Evolutionary conservation across 176 grass and related monocot genomes (phyloP).

Genomic region (Aegilops bicornis): DNA sequence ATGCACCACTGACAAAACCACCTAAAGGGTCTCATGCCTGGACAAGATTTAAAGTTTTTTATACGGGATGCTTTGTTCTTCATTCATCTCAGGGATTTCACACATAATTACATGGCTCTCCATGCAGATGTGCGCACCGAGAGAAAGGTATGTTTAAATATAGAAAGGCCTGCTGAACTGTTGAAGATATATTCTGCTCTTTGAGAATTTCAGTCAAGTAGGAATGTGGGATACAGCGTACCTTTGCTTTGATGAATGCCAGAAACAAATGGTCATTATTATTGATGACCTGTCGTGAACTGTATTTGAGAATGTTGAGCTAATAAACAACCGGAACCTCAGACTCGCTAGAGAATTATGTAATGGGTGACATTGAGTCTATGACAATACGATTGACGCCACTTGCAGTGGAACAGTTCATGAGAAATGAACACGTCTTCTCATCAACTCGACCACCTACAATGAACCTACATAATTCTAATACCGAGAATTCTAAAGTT

Average conservation of each 20-base stretch:
- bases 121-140: background rate
- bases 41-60: background rate
- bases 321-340: background rate
- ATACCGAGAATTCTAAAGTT: background rate
- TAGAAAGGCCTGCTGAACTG: background rate
- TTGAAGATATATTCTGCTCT: background rate
- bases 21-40: background rate
- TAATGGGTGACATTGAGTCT: background rate
- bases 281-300: background rate
- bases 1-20: background rate
- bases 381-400: background rate
- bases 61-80: background rate
- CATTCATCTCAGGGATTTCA: background rate
- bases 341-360: background rate
- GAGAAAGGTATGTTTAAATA: background rate
- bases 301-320: background rate
- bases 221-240: no score
- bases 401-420: background rate
- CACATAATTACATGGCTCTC: background rate
- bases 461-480: background rate
- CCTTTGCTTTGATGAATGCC: background rate
- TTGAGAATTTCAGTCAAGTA: no score
- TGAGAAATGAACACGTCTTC: slow-evolving; percentile 1
- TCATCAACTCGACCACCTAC: background rate
- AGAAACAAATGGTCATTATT: background rate